These are phyloP conservation scores for Avena sativa DNA, from an alignment of 176 grass and related monocot genomes.

Conservation along the genomic window DNA sequence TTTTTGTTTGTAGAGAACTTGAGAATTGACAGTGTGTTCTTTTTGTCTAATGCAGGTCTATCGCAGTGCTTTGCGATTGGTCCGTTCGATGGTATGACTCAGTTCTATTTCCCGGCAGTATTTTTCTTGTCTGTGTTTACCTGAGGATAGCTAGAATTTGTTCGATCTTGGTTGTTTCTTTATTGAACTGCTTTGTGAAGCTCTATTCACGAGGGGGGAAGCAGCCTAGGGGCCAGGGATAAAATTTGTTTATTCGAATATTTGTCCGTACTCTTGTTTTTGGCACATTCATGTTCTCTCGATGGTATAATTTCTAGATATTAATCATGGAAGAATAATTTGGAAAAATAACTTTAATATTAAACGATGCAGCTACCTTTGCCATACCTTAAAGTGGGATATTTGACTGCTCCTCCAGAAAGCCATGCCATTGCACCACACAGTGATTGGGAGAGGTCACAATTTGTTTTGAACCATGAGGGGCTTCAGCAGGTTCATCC, in stretches of 20 bases:
- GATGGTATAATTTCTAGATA: neutral
- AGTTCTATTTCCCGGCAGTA: slow-evolving; percentile 24
- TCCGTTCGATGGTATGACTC: slow-evolving; percentile 82
- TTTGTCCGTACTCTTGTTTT: neutral
- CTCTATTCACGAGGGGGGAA: neutral
- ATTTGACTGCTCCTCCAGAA: slow-evolving; percentile 82
- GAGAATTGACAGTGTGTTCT: neutral
- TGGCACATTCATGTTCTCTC: neutral
- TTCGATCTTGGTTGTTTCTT: neutral
- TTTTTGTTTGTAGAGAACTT: neutral
- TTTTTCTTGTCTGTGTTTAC: neutral
- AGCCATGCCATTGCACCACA: slow-evolving; percentile 78
- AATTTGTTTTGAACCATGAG: slow-evolving; percentile 94
- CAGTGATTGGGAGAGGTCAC: slow-evolving; percentile 88
- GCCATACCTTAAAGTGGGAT: slow-evolving; percentile 96
- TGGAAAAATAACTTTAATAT: slow-evolving; percentile 7
- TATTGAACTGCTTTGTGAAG: slow-evolving; percentile 22
- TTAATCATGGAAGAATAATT: slow-evolving; percentile 10
- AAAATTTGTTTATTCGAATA: neutral
- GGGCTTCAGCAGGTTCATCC: slow-evolving; percentile 82
- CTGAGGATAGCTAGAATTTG: slow-evolving; percentile 11
- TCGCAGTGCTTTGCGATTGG: slow-evolving; percentile 88
- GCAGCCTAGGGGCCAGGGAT: neutral
- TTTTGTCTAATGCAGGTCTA: slow-evolving; percentile 78
- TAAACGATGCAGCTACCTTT: slow-evolving; percentile 77